Percentiles rank a stretch among this genome's conserved stretches.
Evolutionary conservation across 2,329 filamentous ascomycete species (phyloP).

Genomic region (Cordyceps pruinosa): DNA sequence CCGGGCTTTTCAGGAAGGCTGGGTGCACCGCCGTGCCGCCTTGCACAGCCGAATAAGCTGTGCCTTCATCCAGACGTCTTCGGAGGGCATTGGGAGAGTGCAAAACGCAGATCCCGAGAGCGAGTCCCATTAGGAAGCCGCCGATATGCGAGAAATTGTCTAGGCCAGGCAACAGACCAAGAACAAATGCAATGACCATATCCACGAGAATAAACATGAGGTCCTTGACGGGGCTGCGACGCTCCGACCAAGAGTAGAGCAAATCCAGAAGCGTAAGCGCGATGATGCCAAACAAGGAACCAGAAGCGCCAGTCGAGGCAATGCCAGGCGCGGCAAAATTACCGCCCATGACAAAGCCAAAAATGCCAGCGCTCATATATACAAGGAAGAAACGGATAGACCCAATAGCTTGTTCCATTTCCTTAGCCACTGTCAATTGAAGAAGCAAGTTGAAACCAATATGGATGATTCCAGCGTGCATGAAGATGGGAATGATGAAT

Average conservation of each 20-base stretch:
- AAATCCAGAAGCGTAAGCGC: conserved; percentile 84
- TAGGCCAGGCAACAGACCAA: conserved; percentile 83
- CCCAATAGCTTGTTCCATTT: conserved; percentile 89
- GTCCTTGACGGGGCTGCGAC: conserved; percentile 69
- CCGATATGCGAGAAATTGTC: conserved; percentile 98
- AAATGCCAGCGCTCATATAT: conserved; percentile 87
- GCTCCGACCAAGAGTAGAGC: conserved; percentile 84
- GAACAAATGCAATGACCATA: conserved; percentile 80
- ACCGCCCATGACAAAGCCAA: conserved; percentile 89
- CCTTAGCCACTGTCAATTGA: conserved; percentile 80
- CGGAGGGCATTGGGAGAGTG: conserved; percentile 80
- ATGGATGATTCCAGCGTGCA: conserved; percentile 89
- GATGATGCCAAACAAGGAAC: conserved; percentile 84
- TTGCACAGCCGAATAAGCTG: conserved; percentile 64
- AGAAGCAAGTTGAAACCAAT: conserved; percentile 93
- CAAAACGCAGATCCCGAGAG: conserved; percentile 77
- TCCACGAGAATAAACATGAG: conserved; percentile 83
- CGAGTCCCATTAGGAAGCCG: conserved; percentile 87
- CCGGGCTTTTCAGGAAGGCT: conserved; percentile 53
- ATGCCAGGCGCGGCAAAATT: conserved; percentile 83
- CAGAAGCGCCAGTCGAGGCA: conserved; percentile 82
- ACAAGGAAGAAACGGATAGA: conserved; percentile 82
- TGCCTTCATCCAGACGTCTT: conserved; percentile 62
- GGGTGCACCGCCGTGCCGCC: conserved; percentile 41
- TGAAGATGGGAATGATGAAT: conserved; percentile 91